Percentiles rank a stretch among this genome's conserved stretches.
Evolutionary conservation across 495 filamentous ascomycete species (phyloP).

Genomic region (Tuber borchii): DNA sequence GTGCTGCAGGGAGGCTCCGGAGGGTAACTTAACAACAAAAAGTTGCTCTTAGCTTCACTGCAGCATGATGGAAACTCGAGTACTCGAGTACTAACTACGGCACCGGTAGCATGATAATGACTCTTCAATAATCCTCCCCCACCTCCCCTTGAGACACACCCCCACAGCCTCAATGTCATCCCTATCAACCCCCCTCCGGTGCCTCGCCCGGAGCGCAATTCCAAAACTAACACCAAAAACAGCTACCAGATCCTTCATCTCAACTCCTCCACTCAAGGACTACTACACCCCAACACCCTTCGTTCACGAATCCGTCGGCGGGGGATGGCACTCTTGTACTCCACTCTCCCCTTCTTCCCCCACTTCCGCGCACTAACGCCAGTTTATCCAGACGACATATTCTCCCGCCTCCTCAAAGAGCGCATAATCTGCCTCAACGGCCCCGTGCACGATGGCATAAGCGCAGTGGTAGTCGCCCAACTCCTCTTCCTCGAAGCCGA

Average conservation of each 20-base stretch:
- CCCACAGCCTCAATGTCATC: conserved; percentile 12
- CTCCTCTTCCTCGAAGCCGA: conserved; percentile 97
- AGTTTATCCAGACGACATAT: conserved; percentile 36
- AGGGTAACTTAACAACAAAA: conserved; percentile 23
- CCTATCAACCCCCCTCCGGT: conserved; percentile 14
- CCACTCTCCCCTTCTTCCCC: not conserved
- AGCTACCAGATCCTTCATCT: conserved; percentile 16
- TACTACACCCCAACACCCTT: conserved; percentile 40
- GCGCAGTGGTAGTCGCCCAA: conserved; percentile 87
- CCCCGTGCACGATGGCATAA: conserved; percentile 77
- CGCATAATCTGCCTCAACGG: conserved; percentile 95
- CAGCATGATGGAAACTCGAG: not conserved
- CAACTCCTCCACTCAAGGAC: conserved; percentile 14
- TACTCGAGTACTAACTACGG: not conserved
- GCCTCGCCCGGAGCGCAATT: conserved; percentile 7
- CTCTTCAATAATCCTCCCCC: not conserved
- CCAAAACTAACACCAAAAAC: not conserved
- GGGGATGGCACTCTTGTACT: conserved; percentile 42
- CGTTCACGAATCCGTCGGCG: conserved; percentile 40
- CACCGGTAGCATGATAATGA: not conserved
- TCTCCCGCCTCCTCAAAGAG: conserved; percentile 52
- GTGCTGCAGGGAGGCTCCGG: not conserved
- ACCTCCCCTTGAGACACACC: not conserved
- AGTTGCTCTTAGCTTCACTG: not conserved
- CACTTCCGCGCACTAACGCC: not conserved